Evolutionary conservation across 164 flowering plant species (phyloP), one percentile per base, ranked within the genome.

Genomic region (Vitis rupestris): DNA sequence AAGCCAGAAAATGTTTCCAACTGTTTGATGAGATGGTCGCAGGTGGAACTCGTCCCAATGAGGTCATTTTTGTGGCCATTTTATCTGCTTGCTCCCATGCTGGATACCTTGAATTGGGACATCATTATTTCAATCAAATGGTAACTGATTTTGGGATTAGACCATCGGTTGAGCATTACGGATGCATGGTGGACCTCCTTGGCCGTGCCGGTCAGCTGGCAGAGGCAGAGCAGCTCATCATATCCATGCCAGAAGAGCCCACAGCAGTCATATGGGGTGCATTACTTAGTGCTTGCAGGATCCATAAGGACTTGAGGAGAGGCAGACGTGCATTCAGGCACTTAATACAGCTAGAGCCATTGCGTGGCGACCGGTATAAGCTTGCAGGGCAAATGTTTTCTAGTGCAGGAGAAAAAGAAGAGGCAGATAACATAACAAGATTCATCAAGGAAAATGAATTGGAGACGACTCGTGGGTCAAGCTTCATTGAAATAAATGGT

Each of bases 131-230:
- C 62, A 61, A 65, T 53, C 67, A 63, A 69, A 82, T 85, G 84
- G 64, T 59, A 0, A 27, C 17, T 2, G 59, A 50, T 1, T 83
- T 58, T 52, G 71, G 75, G 56, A 63, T 85, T 12, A 56, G 50
- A 16, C 86, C 88, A 5, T 59, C 75, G 0, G 63, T 83, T 5
- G 77, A 79, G 65, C 88, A 84, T 52, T 82, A 72, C 23, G 85
- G 85, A 47, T 84, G 85, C 74, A 78, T 80, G 82, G 87, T 84
- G 16, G 87, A 81, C 65, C 76, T 83, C 51, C 80, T 85, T 13
- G 75, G 79, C 12, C 76, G 86, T 12, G 82, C 86, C 2, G 83
- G 88, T 61, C 67, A 29, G 50, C 47, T 85, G 16, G 71, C 66
- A 16, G 82, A 82, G 30, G 86, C 86, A 0, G 70, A 79, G 61